Evolutionary conservation across 23 red algal genomes (phyloP).

Genomic region (Cyanidioschyzon merolae): DNA sequence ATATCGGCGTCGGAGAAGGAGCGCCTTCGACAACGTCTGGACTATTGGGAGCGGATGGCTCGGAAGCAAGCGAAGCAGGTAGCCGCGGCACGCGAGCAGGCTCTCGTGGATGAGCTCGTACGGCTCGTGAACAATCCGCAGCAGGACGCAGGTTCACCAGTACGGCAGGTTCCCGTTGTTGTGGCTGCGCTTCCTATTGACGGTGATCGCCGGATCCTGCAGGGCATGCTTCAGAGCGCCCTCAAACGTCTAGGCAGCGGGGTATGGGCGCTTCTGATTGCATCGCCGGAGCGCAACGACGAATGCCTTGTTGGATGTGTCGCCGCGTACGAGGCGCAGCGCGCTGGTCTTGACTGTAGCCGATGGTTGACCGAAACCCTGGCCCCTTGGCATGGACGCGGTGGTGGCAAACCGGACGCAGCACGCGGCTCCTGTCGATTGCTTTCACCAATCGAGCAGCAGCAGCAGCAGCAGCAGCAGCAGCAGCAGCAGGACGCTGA

Average conservation of each 20-base stretch:
- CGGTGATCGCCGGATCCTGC: neutral
- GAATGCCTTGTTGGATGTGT: neutral
- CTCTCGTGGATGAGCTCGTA: neutral
- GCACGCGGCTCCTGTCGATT: neutral
- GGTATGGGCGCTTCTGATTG: neutral
- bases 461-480: neutral
- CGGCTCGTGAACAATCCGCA: too few relatives aligned
- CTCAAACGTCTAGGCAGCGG: neutral
- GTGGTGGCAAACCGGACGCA: neutral
- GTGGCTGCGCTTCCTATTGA: neutral
- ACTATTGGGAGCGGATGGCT: neutral
- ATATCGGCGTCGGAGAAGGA: constrained; percentile 15
- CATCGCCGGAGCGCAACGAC: neutral
- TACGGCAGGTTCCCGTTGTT: too few relatives aligned
- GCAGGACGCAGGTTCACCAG: too few relatives aligned
- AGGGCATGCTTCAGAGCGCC: neutral
- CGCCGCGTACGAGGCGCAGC: neutral
- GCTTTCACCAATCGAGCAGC: neutral
- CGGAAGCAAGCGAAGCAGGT: neutral
- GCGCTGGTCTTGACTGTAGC: neutral
- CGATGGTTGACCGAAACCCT: neutral
- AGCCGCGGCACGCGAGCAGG: neutral
- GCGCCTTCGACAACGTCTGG: constrained; percentile 6
- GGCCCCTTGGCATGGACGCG: neutral
- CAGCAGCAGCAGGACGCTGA: too few relatives aligned